Evolutionary conservation across 108 stramenopile species (phyloP), one percentile per base, ranked within the genome.

Genomic region (Skeletonema grethae): DNA sequence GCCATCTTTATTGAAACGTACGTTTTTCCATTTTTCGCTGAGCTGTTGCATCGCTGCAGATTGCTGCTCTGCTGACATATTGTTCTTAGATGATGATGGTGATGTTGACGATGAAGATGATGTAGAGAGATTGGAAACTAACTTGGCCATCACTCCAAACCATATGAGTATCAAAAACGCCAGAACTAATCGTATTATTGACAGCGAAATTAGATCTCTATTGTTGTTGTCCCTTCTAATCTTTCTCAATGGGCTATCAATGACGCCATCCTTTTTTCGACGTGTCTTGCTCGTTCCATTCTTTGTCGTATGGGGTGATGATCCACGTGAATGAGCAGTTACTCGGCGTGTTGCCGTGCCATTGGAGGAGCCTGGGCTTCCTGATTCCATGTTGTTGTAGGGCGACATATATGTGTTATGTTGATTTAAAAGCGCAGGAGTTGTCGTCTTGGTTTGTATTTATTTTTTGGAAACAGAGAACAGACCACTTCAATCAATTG

Each of bases 351-450:
- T 18, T 24, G 22, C 22, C 5, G 18, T 53, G 24, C 50, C 22
- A 24, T 22, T 53, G 50, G 20, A 53, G 50, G 8, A 9, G 6
- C 18, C 22, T 9, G 22, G 4, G 18, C 18, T 48, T 18, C 46
- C 46, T 3, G 46, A 53, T 53, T 53, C 50, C 22, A 53, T 24
- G 22, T 53, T 53, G 50, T 2, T 53, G 50, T 53, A 53, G 50
- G 50, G 50, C 7, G 50, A 22, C 50, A 53, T 53, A 28, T 15
- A 53, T 53, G 0, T n/a, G 41, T 4, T 38, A 38, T 38, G 36
- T 11, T 10, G 2, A 38, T 28, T 28, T 1, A 28, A 28, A 28
- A 28, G 25, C 25, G 25, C 25, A 28, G 25, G 25, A 28, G n/a
- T n/a, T n/a, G n/a, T n/a, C n/a, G n/a, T n/a, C n/a, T n/a, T n/a